Percentiles rank a stretch among this genome's conserved stretches.
phyloP scores from a whole-genome alignment of 306 rosid genomes.

The Cucurbita pepo region DNA sequence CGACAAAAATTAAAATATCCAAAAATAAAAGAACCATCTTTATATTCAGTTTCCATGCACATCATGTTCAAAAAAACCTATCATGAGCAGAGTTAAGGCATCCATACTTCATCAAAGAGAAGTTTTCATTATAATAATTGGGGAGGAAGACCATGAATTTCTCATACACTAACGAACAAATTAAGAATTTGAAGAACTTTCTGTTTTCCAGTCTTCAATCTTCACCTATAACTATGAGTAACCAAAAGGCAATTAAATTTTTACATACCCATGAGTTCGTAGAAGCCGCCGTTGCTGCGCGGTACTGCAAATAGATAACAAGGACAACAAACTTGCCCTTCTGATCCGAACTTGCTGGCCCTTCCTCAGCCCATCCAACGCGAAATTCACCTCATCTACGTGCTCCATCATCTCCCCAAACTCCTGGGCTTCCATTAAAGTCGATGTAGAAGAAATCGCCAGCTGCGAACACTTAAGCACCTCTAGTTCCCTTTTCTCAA shows the following conservation, averaged over 20 bases:
- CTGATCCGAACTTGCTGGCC: constrained; percentile 90
- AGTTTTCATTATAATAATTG: not conserved
- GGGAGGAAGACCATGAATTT: not conserved
- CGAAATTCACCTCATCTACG: constrained; percentile 86
- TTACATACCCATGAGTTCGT: constrained; percentile 73
- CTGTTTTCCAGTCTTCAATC: not conserved
- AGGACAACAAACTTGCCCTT: constrained; percentile 71
- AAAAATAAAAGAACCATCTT: not conserved
- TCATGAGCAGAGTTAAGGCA: not conserved
- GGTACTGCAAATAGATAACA: constrained; percentile 67
- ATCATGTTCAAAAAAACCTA: not conserved
- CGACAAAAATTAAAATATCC: not conserved
- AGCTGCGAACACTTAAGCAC: constrained; percentile 10
- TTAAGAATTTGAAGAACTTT: not conserved
- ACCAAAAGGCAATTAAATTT: constrained; percentile 3
- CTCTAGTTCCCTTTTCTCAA: constrained; percentile 8
- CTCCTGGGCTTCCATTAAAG: constrained; percentile 97
- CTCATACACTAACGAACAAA: not conserved
- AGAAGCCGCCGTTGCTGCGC: constrained; percentile 75
- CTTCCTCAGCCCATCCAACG: constrained; percentile 74
- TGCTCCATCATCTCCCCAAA: constrained; percentile 99
- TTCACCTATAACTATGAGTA: not conserved
- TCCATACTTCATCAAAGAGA: not conserved
- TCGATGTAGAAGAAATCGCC: constrained; percentile 55
- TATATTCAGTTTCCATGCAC: not conserved